Conservation (phyloP, 495 filamentous ascomycete genomes). For the Lasiosphaeria ovina region DNA sequence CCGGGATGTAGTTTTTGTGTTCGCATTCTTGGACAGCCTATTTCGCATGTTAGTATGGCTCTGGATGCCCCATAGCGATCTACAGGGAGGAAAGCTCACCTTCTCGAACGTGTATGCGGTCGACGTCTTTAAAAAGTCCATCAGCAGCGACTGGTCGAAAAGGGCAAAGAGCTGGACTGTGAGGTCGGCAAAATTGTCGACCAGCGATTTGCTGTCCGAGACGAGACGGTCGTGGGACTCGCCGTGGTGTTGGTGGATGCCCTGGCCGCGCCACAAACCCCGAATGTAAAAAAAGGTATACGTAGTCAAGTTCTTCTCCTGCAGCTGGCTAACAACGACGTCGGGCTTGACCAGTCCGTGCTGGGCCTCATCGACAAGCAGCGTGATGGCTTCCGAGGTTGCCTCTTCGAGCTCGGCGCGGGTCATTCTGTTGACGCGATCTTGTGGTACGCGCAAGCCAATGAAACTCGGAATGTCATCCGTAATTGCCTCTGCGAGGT, state of each 20-base stretch:
- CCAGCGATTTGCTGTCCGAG: constrained; percentile 67
- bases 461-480: constrained; percentile 90
- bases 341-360: constrained; percentile 80
- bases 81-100: constrained; percentile 24
- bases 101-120: constrained; percentile 79
- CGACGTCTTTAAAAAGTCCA: constrained; percentile 82
- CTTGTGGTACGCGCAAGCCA: constrained; percentile 74
- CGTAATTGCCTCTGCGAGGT: constrained; percentile 77
- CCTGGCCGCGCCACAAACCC: constrained; percentile 76
- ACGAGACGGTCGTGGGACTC: constrained; percentile 47
- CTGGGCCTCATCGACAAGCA: constrained; percentile 87
- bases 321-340: constrained; percentile 73
- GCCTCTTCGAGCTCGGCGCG: constrained; percentile 69
- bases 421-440: constrained; percentile 64
- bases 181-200: constrained; percentile 81
- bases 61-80: background rate
- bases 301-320: constrained; percentile 50
- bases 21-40: constrained; percentile 78
- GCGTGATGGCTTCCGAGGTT: constrained; percentile 74
- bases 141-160: constrained; percentile 74
- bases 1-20: constrained; percentile 70
- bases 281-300: constrained; percentile 93
- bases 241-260: constrained; percentile 40
- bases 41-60: constrained; percentile 11
- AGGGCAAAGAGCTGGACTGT: constrained; percentile 81